Conservation (phyloP, 352 stramenopile species). For the Pseudoperonospora humuli region DNA sequence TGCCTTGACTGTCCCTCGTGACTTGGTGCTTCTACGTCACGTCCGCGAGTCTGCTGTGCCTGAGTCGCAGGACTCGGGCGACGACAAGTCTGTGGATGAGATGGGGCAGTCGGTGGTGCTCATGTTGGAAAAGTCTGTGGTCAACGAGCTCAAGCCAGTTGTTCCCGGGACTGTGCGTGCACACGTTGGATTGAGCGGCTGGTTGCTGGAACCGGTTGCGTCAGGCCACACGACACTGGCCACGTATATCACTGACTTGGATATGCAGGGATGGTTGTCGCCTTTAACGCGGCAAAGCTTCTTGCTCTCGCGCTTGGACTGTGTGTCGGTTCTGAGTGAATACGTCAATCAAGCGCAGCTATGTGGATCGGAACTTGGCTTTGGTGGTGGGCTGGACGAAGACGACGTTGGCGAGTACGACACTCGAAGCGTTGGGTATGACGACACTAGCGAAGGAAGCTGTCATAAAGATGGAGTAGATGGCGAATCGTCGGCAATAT, state of each 20-base stretch:
- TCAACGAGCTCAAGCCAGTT: constrained; percentile 60
- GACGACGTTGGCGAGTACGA: constrained; percentile 32
- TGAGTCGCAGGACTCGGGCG: constrained; percentile 27
- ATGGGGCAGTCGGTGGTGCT: constrained; percentile 53
- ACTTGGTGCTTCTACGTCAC: constrained; percentile 70
- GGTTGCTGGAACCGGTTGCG: constrained; percentile 67
- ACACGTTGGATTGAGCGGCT: constrained; percentile 58
- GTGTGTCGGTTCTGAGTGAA: constrained; percentile 50
- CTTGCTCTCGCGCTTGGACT: constrained; percentile 50
- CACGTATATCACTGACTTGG: constrained; percentile 71
- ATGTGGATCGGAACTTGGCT: constrained; percentile 38
- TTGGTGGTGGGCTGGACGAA: constrained; percentile 37
- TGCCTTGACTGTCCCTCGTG: constrained; percentile 37
- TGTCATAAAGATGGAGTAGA: constrained; percentile 24
- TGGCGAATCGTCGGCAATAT: constrained; percentile 26
- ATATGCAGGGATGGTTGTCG: constrained; percentile 47
- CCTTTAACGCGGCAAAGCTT: constrained; percentile 39
- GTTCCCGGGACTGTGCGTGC: constrained; percentile 37
- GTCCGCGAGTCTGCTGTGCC: constrained; percentile 51
- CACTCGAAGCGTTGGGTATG: constrained; percentile 21
- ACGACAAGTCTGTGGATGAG: constrained; percentile 35
- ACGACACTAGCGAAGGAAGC: constrained; percentile 31
- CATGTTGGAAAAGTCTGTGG: constrained; percentile 75
- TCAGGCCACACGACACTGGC: constrained; percentile 41
- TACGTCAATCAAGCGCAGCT: constrained; percentile 59